Base-by-base conservation (phyloP, 169 alveolate genomes). In the Amoebophrya sp. region DNA sequence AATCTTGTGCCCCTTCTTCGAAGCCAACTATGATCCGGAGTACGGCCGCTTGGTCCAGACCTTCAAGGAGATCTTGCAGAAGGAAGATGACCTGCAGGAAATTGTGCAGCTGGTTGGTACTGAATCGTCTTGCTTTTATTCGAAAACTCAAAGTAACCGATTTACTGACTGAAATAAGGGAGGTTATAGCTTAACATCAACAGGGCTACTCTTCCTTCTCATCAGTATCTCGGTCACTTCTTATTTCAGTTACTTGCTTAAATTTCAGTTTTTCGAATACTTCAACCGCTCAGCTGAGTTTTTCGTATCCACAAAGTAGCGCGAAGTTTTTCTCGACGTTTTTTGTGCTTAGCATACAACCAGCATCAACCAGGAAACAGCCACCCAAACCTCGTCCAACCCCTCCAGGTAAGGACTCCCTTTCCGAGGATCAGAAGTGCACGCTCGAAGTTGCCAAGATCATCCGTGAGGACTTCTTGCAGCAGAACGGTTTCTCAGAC, bases 381-480 rank as follows among this genome's bases (percentile, higher is more conserved):
- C n/a, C n/a, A n/a, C n/a, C n/a, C n/a, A n/a, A n/a, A n/a, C n/a
- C n/a, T n/a, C n/a, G n/a, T n/a, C n/a, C 23, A 53, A 23, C 77
- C 77, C 23, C 77, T 23, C 77, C 77, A 14, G 77, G n/a, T 0
- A 96, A 97, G 94, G 99, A 99, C 94, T 98, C 99, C 41, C 97
- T 99, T 77, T 97, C 99, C 41, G 99, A 99, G 95, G 99, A 97
- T 91, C 99, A 97, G 94, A 97, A 96, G 93, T 95, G 97, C 54
- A 95, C 96, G 33, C 94, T 96, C 94, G 98, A 98, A 95, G 98
- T 98, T 90, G 99, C 99, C 40, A 98, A 97, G 96, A 96, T 98
- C 93, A 98, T 98, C 92, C 96, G 99, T 93, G 99, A 98, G 95
- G 99, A 98, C 95, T 98, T 98, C 97, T 95, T 98, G 89, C 99